phyloP scores from a whole-genome alignment of 2,329 filamentous ascomycete species.

The Leptosphaerulina australis region DNA sequence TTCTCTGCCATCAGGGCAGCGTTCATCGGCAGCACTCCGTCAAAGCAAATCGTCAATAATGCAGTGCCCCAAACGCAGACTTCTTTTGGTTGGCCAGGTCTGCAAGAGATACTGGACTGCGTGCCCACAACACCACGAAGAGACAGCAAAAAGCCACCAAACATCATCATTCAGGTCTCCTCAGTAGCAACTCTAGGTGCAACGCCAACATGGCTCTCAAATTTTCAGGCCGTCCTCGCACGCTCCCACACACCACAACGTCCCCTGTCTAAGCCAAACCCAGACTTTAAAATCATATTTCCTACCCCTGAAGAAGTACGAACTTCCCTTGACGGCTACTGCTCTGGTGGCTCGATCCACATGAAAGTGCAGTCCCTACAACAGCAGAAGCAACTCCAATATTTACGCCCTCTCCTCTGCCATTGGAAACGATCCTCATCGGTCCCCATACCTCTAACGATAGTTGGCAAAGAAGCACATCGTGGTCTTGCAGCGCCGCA shows the following conservation, averaged over 20 bases:
- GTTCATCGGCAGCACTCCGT: constrained; percentile 79
- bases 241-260: not conserved
- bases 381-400: constrained; percentile 75
- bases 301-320: constrained; percentile 81
- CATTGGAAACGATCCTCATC: constrained; percentile 68
- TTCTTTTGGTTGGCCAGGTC: constrained; percentile 76
- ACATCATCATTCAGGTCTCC: constrained; percentile 70
- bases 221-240: constrained; percentile 53
- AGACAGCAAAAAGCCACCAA: constrained; percentile 28
- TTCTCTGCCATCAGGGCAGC: constrained; percentile 72
- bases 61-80: constrained; percentile 56
- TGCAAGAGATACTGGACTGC: constrained; percentile 64
- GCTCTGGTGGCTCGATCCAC: constrained; percentile 79
- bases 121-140: constrained; percentile 50
- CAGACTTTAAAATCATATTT: constrained; percentile 75
- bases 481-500: constrained; percentile 75
- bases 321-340: constrained; percentile 76
- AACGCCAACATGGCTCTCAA: constrained; percentile 73
- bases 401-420: constrained; percentile 71
- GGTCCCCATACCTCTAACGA: not conserved
- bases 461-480: constrained; percentile 26
- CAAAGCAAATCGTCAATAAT: constrained; percentile 61
- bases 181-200: constrained; percentile 80
- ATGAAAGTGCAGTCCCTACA: constrained; percentile 73
- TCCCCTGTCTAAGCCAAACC: constrained; percentile 46